These are phyloP conservation scores for Kandelia obovata DNA, from an alignment of 345 rosid species.

Conservation along the genomic window DNA sequence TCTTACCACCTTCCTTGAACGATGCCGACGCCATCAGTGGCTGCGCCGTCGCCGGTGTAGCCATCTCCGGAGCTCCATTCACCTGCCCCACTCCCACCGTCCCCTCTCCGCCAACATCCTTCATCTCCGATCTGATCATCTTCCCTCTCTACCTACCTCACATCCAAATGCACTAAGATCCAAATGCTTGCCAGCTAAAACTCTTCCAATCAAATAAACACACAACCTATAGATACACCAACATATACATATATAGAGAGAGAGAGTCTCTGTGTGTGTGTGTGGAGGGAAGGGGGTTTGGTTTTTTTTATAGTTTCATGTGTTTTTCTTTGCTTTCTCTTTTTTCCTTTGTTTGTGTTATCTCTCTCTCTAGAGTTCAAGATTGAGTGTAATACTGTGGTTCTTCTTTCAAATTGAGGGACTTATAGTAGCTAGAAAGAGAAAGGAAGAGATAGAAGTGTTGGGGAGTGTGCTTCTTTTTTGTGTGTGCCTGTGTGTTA, in stretches of 20 bases:
- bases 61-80: constrained; percentile 9
- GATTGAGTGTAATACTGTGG: constrained; percentile 33
- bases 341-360: background rate
- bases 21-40: constrained; percentile 59
- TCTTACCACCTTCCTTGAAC: constrained; percentile 58
- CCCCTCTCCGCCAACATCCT: constrained; percentile 33
- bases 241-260: background rate
- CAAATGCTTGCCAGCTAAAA: background rate
- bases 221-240: background rate
- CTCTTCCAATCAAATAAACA: background rate
- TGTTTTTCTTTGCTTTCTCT: background rate
- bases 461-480: too few relatives aligned
- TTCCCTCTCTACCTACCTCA: background rate
- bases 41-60: constrained; percentile 25
- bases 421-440: background rate
- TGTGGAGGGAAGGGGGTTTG: background rate
- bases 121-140: constrained; percentile 22
- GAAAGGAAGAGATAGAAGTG: background rate
- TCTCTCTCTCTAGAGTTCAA: constrained; percentile 23
- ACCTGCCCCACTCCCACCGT: constrained; percentile 22
- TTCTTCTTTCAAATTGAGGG: background rate
- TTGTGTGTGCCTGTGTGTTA: too few relatives aligned
- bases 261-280: too few relatives aligned
- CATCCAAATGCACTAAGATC: constrained; percentile 23
- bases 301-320: background rate